Base-by-base conservation (phyloP, 1,139 yeast species). In the Suhomyces taliae region DNA sequence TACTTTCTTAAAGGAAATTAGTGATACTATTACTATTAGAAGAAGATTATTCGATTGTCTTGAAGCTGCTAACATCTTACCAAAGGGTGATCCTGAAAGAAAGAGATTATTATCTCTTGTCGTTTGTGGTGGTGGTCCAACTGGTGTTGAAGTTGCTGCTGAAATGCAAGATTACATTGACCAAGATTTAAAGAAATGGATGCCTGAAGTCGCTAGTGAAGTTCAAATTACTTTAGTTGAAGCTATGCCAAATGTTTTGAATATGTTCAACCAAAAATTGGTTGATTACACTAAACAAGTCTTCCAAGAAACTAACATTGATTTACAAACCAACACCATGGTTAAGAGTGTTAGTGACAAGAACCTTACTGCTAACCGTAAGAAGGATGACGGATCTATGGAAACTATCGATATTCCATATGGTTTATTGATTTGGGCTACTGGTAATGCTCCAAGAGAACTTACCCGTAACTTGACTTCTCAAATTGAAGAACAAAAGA, bases 91-190 rank as follows among this genome's bases (percentile, higher is more conserved):
- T 59, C 83, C 83, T 32, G 93, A 87, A 66, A 82, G 96, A 70
- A 82, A 85, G 73, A 79, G 95, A 66, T 77, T 90, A 58, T 78
- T 90, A 59, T 85, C 85, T 53, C 83, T 90, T 58, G 90, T 90
- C 50, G 93, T 90, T 52, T 95, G 91, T 55, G 97, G 97, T 59
- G 97, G 97, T 66, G 97, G 97, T 53, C 96, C 97, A 63, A 90
- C 97, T 45, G 97, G 97, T 71, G 97, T 90, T 53, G 97, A 90
- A 69, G 87, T 88, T 61, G 96, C 97, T 55, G 97, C 96, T 61
- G 97, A 91, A 70, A 73, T 91, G 59, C 95, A 88, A 70, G 98
- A 91, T 70, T 91, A 89, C 70, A 86, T 90, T 56, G 95, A 88
- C 67, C 95, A 90, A 69, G 97, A 91, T 68, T 77, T 91, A 73